These are phyloP conservation scores for Uronychia setigera DNA, from an alignment of 73 alveolate genomes.

Conservation along the genomic window DNA sequence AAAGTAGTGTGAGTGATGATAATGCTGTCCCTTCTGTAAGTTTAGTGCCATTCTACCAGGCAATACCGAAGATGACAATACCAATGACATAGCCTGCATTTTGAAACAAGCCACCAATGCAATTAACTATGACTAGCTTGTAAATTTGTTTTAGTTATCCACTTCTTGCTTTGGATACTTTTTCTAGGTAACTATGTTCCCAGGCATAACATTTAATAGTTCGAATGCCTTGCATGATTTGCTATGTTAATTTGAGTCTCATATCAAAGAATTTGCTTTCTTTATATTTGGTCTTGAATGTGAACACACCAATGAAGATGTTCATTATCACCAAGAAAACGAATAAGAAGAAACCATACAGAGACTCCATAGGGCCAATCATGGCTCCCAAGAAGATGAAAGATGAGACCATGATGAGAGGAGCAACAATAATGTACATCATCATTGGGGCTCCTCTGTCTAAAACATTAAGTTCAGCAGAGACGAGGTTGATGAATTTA, in stretches of 20 bases:
- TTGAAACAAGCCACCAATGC: neutral
- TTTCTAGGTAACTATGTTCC: neutral
- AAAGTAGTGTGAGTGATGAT: neutral
- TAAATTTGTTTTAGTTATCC: neutral
- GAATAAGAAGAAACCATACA: neutral
- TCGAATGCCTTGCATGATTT: slow-evolving; percentile 15
- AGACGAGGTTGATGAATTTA: neutral
- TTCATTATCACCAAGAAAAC: neutral
- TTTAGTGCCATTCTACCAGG: neutral
- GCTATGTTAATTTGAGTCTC: neutral
- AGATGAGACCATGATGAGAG: neutral
- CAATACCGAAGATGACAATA: neutral
- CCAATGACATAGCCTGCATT: neutral
- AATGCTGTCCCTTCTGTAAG: neutral
- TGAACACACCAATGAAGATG: neutral
- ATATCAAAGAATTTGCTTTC: neutral
- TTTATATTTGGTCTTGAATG: neutral
- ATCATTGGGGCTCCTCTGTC: neutral
- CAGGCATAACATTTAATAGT: slow-evolving; percentile 28
- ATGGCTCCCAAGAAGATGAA: neutral
- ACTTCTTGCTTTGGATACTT: neutral
- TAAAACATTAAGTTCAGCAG: neutral
- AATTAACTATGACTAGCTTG: neutral
- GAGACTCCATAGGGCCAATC: neutral
- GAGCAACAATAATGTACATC: neutral